Evolutionary conservation across 2,329 filamentous ascomycete species (phyloP), one percentile per base, ranked within the genome.

Genomic region (Polytolypa hystricis): DNA sequence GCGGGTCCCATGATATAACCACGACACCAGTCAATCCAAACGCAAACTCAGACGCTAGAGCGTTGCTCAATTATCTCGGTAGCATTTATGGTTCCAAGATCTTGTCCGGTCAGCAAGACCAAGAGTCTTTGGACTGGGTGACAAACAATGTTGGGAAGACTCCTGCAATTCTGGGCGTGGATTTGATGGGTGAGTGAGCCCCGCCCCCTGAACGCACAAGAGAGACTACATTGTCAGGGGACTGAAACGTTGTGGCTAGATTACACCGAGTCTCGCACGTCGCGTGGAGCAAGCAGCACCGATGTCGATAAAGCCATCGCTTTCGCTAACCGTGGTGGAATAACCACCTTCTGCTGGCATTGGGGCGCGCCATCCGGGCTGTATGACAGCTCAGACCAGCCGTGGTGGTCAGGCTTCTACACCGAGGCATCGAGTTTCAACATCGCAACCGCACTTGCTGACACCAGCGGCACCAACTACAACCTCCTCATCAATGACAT

Each of bases 401-500:
- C 54, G n/a, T 70, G 67, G 67, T 70, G 57, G 51, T 53, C 53
- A 6, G 66, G 66, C 5, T 70, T 71, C 53, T 70, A 71, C 51
- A 68, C 66, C 17, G 52, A 53, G n/a, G 65, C 66, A 1, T 67
- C 65, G 5, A 23, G 49, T 2, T 60, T 60, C 26, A 46, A 55
- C 6, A 67, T 63, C 33, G 71, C 72, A 1, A 53, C 60, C 7
- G 62, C 64, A 20, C 61, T 67, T n/a, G 70, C 68, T 3, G 75
- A 74, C 48, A 64, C 76, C 30, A 65, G 62, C 0, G 47, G 71
- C 70, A 5, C 73, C 72, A 0, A 73, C 62, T 1, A 70, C 66
- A 64, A 71, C 3, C 77, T 77, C 54, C 68, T 71, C 32, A 64
- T 77, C 28, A 75, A 77, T 54, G 62, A 69, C 11, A 64, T 77